Conservation (phyloP, 75 land plant genomes). For the Cryptomeria japonica region DNA sequence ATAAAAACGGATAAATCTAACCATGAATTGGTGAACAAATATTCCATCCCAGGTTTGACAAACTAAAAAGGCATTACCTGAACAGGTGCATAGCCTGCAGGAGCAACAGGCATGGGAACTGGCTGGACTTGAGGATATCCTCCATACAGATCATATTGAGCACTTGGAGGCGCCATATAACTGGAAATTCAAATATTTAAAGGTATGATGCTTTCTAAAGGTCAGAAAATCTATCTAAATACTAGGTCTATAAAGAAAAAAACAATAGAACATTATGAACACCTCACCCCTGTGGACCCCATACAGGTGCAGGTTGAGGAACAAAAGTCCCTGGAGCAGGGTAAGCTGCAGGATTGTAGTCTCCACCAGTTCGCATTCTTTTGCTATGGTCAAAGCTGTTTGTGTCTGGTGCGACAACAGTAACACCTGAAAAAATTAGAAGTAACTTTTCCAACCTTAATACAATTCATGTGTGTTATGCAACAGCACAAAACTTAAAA, state of each 20-base stretch:
- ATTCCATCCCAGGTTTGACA: background rate
- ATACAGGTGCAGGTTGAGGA: constrained; percentile 82
- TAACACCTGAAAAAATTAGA: constrained; percentile 18
- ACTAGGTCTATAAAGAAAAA: background rate
- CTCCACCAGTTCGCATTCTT: constrained; percentile 88
- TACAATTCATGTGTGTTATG: background rate
- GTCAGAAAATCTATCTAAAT: background rate
- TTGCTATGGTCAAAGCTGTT: constrained; percentile 83
- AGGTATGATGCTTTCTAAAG: background rate
- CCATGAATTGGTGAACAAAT: background rate
- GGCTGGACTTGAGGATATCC: constrained; percentile 70
- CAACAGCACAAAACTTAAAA: background rate
- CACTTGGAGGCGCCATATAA: constrained; percentile 63
- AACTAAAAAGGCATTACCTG: constrained; percentile 48
- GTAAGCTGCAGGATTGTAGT: constrained; percentile 78
- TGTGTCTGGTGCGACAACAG: constrained; percentile 62
- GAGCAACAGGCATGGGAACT: constrained; percentile 64
- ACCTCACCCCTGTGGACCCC: constrained; percentile 84
- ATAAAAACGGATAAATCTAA: background rate
- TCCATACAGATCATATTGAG: constrained; percentile 92
- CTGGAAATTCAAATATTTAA: constrained; percentile 32
- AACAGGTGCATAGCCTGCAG: constrained; percentile 90
- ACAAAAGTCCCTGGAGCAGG: constrained; percentile 74
- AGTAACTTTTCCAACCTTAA: background rate
- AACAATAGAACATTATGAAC: background rate